Evolutionary conservation across 495 filamentous ascomycete genomes (phyloP), one percentile per base, ranked within the genome.

Genomic region (Aspergillus sclerotiicarbonarius): DNA sequence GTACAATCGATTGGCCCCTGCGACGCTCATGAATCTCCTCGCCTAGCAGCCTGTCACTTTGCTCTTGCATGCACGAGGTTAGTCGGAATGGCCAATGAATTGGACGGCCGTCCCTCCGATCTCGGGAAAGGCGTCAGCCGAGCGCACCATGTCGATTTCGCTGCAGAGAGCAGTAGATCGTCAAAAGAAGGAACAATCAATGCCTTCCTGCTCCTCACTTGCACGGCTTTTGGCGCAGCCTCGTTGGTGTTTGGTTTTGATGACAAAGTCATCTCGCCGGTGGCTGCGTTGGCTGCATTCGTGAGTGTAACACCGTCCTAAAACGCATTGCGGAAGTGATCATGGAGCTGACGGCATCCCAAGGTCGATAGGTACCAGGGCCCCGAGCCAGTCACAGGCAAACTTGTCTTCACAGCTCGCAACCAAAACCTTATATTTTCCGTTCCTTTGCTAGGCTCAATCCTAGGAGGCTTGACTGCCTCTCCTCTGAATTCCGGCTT

Each of bases 251-350:
- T 74, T 52, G 73, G 71, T 1, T 76, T 69, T 51, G 70, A 76
- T 32, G 73, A 76, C 61, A 76, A 76, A 47, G 57, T 74, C 39
- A 76, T 76, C n/a, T 76, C 73, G 7, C 71, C 71, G 0, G 62
- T 76, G 44, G 68, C 70, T 13, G 73, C 73, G 15, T 62, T 76
- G 58, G 25, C 58, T 15, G 57, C 56, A 18, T 76, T 74, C 63
- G 73, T 76, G 58, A 70, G 72, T 61, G 19, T 43, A 12, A n/a
- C n/a, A n/a, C n/a, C n/a, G n/a, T n/a, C n/a, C n/a, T 12, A 41
- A 15, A 12, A n/a, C 8, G 10, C 21, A 8, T 9, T 2, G 15
- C n/a, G 25, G 15, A 31, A 6, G 7, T 20, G 45, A 44, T 29
- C 41, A 15, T 35, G 21, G 6, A 25, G 15, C 41, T 44, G 15